A percentile compares a stretch with the other conserved stretches of the same genome.
phyloP scores from a whole-genome alignment of 2,329 filamentous ascomycete genomes.

The Pseudopyricularia cyperi region DNA sequence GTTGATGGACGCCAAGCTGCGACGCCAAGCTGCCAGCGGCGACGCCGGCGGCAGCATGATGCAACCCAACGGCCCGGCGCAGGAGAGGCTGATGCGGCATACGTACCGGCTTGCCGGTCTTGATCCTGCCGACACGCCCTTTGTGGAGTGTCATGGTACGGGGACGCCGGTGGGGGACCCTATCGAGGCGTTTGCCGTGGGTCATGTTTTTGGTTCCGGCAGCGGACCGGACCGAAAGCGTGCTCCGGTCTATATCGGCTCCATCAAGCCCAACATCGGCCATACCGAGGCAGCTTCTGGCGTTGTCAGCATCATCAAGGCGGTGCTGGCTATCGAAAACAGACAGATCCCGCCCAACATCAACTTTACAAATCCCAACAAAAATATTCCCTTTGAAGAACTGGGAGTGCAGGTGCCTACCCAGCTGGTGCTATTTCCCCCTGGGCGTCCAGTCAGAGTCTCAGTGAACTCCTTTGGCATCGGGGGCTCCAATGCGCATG shows the following conservation, averaged over 20 bases:
- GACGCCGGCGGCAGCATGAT: slow-evolving; percentile 24
- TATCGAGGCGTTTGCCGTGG: slow-evolving; percentile 23
- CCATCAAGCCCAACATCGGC: slow-evolving; percentile 24
- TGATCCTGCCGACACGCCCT: slow-evolving; percentile 12
- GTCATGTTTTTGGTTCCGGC: background rate
- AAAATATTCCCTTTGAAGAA: slow-evolving; percentile 12
- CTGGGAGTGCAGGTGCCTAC: slow-evolving; percentile 13
- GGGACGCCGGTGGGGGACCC: slow-evolving; percentile 41
- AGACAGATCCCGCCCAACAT: slow-evolving; percentile 18
- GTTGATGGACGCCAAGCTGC: slow-evolving; percentile 38
- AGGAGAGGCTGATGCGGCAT: slow-evolving; percentile 26
- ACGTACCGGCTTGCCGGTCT: slow-evolving; percentile 21
- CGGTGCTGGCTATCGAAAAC: slow-evolving; percentile 18
- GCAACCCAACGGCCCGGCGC: slow-evolving; percentile 36
- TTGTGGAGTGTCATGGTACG: slow-evolving; percentile 41
- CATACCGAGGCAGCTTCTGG: slow-evolving; percentile 22
- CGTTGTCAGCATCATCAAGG: slow-evolving; percentile 18
- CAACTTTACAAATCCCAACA: slow-evolving; percentile 18
- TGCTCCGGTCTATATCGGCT: slow-evolving; percentile 4
- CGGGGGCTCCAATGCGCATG: slow-evolving; percentile 24
- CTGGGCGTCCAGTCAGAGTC: slow-evolving; percentile 11
- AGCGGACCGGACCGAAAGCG: background rate
- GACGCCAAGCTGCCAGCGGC: slow-evolving; percentile 33
- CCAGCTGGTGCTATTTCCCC: slow-evolving; percentile 13
- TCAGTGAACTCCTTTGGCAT: slow-evolving; percentile 25